Base-by-base conservation (phyloP, 1,139 yeast genomes). In the Suhomyces bolitotheri region DNA sequence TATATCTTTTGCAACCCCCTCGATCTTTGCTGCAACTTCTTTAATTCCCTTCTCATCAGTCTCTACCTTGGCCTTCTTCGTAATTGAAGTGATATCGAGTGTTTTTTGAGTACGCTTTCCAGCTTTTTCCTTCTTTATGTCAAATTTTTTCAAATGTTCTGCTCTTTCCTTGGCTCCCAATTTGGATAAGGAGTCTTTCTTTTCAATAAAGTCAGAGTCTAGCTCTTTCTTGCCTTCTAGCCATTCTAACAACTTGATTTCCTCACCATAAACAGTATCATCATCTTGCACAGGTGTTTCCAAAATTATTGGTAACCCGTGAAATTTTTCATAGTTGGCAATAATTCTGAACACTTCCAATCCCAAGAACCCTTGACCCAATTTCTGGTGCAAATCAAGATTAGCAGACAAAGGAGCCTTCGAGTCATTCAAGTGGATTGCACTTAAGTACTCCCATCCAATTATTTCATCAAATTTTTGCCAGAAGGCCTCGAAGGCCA, bases 321-420 rank as follows among this genome's bases (percentile, higher is more conserved):
- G 64, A 17, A 92, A 65, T 39, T 79, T 72, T 2, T 68, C 62
- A 40, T 77, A 78, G 57, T 89, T 88, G 49, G 95, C 87, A 29
- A 92, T 64, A 25, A 79, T 62, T 45, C 96, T 66, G 56, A 92
- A 92, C 8, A 82, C 77, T 47, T 90, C 96, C 30, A 92, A 68
- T 0, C 97, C 96, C 33, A 92, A 58, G 52, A 86, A 94, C 0
- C 99, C 99, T 42, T 77, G 68, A 1, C 99, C 98, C 33, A 92
- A 64, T 45, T 82, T 80, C 54, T 92, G 96, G 57, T 92, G 99
- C 39, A 92, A 73, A 58, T 92, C 99, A 45, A 95, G 73, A 51
- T 87, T 88, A 22, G 96, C 92, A 4, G 84, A 94, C 33, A 87
- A 59, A 1, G 97, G 97, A 3, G 95, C 95, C 62, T 92, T 90